A percentile compares a stretch with the other conserved stretches of the same genome.
phyloP scores from a whole-genome alignment of 768 basidiomycete species.

The Paxillus involutus region DNA sequence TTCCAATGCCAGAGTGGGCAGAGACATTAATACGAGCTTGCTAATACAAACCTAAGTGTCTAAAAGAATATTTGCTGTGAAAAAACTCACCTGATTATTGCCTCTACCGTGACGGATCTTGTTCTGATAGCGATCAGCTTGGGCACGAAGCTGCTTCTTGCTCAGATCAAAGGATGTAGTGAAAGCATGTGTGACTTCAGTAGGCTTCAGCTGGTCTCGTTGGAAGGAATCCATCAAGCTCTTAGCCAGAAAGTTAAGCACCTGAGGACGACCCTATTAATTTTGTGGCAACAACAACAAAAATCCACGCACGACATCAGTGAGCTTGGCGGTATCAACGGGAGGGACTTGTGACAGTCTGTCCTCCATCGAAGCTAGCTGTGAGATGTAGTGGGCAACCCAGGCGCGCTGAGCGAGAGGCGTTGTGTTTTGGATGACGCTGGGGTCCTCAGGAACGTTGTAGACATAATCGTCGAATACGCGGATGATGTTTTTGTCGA shows the following conservation, averaged over 20 bases:
- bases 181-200: slow-evolving; percentile 21
- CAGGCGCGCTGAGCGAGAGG: slow-evolving; percentile 31
- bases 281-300: not conserved
- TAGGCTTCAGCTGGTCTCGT: slow-evolving; percentile 27
- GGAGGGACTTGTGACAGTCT: slow-evolving; percentile 21
- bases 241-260: slow-evolving; percentile 28
- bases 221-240: slow-evolving; percentile 24
- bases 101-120: slow-evolving; percentile 33
- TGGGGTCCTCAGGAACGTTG: not conserved
- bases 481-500: slow-evolving; percentile 15
- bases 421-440: slow-evolving; percentile 2
- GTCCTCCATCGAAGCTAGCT: slow-evolving; percentile 18
- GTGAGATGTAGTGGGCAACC: slow-evolving; percentile 31
- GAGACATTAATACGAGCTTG: slow-evolving; percentile 22
- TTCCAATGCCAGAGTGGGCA: slow-evolving; percentile 14
- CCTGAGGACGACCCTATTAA: slow-evolving; percentile 12
- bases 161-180: slow-evolving; percentile 7
- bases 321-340: slow-evolving; percentile 25
- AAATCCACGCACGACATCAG: slow-evolving; percentile 14
- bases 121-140: slow-evolving; percentile 29
- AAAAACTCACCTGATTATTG: slow-evolving; percentile 35
- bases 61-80: not conserved
- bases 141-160: slow-evolving; percentile 16
- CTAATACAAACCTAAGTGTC: slow-evolving; percentile 8
- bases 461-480: slow-evolving; percentile 11